Evolutionary conservation across 345 rosid genomes (phyloP), one percentile per base, ranked within the genome.

Genomic region (Turnera subulata): DNA sequence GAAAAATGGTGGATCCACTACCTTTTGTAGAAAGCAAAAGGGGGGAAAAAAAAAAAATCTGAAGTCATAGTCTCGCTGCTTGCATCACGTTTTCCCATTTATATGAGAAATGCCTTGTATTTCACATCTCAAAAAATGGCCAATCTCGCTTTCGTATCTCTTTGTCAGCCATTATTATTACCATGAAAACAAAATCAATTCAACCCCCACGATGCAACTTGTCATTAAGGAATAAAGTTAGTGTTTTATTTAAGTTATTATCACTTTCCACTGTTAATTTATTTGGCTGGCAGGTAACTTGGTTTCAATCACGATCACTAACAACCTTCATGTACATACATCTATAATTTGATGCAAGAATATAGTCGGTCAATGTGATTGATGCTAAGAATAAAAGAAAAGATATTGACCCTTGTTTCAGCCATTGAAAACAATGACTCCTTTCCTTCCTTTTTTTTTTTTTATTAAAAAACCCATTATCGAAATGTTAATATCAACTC

Each of bases 1-100:
- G 38, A 8, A 24, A 23, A 43, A 12, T 32, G 50, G 18, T 9
- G 38, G 49, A 55, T 38, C 38, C 65, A n/a, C 48, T 6, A 19
- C 43, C 51, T 48, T 69, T 35, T 56, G 48, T 20, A 1, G 48
- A 68, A 63, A 59, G 63, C 56, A 47, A 53, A 45, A 53, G 29
- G n/a, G n/a, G n/a, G n/a, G n/a, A n/a, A n/a, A n/a, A n/a, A n/a
- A n/a, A 29, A 47, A 44, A 51, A 62, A 53, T 6, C 21, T 24
- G 13, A 38, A 46, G 68, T 53, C 73, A 35, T 20, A 18, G 54
- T 60, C 71, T 44, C 17, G 2, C 61, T n/a, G n/a, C 44, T 56
- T 29, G 35, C 35, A 29, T 29, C 35, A 29, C 71, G 39, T 40
- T 37, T 11, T 24, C 61, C 45, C 56, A 11, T 37, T 46, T 8